Percentiles rank a stretch among this genome's conserved stretches.
Conservation (phyloP, 2,329 filamentous ascomycete genomes). For the Seiridium unicorne region DNA sequence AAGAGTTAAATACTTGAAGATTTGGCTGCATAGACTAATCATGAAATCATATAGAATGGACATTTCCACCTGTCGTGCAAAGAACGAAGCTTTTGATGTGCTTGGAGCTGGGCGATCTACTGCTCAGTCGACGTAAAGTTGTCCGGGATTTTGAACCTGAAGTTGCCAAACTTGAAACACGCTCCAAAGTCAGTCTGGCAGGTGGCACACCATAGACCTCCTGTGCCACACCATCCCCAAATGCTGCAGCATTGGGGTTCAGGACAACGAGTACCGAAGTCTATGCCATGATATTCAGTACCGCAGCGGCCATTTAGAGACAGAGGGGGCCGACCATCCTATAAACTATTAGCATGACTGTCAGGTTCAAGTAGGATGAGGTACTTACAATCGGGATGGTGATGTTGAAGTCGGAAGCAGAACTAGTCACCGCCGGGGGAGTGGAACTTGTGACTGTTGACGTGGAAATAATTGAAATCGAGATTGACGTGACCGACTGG, state of each 20-base stretch:
- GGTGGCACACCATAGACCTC: neutral
- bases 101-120: too few species aligned
- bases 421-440: neutral
- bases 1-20: too few species aligned
- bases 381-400: neutral
- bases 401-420: neutral
- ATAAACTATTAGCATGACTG: neutral
- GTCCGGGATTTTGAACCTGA: neutral
- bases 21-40: too few species aligned
- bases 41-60: too few species aligned
- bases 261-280: neutral
- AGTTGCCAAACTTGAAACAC: conserved; percentile 2
- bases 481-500: neutral
- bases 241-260: neutral
- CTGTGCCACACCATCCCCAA: neutral
- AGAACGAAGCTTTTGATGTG: too few species aligned
- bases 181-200: conserved; percentile 1
- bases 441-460: neutral
- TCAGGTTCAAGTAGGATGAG: neutral
- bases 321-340: neutral
- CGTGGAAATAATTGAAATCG: neutral
- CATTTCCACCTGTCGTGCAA: too few species aligned
- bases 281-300: neutral
- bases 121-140: neutral
- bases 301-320: neutral